phyloP scores from a whole-genome alignment of 2,329 filamentous ascomycete species.

The Epichloe typhina region DNA sequence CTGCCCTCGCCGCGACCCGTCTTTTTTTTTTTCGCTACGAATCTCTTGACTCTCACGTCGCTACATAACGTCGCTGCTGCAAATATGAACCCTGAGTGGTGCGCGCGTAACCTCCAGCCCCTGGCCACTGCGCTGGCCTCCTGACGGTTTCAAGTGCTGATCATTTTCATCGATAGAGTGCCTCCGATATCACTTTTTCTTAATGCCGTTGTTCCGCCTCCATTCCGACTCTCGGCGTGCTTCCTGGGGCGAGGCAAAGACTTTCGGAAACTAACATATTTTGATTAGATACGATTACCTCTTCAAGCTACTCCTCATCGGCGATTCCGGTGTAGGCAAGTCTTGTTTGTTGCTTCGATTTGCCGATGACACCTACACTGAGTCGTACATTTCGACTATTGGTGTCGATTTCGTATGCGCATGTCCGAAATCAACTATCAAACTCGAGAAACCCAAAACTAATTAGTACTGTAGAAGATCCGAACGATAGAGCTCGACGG shows the following conservation, averaged over 20 bases:
- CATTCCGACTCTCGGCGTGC: not conserved
- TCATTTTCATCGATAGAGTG: constrained; percentile 2
- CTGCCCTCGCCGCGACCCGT: not conserved
- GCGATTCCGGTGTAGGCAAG: constrained; percentile 99
- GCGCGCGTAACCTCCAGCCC: constrained; percentile 31
- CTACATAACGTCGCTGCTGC: constrained; percentile 15
- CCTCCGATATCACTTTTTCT: not conserved
- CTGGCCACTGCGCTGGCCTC: constrained; percentile 17
- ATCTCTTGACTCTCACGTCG: not conserved
- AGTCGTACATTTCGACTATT: constrained; percentile 99
- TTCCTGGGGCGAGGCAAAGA: not conserved
- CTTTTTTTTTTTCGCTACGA: not conserved
- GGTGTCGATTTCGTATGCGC: constrained; percentile 90
- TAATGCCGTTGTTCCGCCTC: not conserved
- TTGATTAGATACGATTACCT: constrained; percentile 92
- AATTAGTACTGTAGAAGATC: constrained; percentile 63
- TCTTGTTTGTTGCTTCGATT: constrained; percentile 96
- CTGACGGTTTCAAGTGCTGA: constrained; percentile 12
- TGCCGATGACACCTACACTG: constrained; percentile 97
- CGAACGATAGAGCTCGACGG: constrained; percentile 98
- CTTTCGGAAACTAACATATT: constrained; percentile 11
- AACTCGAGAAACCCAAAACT: constrained; percentile 4
- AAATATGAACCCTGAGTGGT: constrained; percentile 91
- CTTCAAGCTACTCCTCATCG: constrained; percentile 99
- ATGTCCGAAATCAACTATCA: not conserved